These are phyloP conservation scores for Cucurbita maxima DNA, from an alignment of 306 rosid species.

Conservation along the genomic window DNA sequence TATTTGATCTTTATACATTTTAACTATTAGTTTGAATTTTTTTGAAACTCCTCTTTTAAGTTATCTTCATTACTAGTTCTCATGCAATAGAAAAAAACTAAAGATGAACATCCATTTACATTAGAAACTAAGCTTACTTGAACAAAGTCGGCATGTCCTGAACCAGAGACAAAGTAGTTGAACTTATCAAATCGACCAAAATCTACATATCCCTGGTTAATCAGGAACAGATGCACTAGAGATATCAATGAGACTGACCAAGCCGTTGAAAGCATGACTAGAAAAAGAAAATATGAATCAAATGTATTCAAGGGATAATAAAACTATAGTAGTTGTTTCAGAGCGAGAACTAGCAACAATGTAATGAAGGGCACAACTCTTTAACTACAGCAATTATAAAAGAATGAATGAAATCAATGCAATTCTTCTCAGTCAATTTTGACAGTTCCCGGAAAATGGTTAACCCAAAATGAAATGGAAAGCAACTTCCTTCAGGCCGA, in stretches of 20 bases:
- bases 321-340: not conserved
- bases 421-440: not conserved
- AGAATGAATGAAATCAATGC: not conserved
- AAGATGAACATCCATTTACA: not conserved
- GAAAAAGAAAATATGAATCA: not conserved
- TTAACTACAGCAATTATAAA: not conserved
- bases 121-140: conserved; percentile 45
- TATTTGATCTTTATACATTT: not conserved
- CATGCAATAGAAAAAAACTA: not conserved
- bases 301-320: not conserved
- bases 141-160: conserved; percentile 51
- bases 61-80: not conserved
- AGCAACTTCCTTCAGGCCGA: not conserved
- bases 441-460: not conserved
- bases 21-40: no score
- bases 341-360: not conserved
- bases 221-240: conserved; percentile 11
- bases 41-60: no score
- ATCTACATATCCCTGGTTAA: conserved; percentile 70
- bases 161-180: conserved; percentile 65
- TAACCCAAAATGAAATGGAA: not conserved
- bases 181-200: conserved; percentile 64
- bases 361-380: not conserved
- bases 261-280: not conserved
- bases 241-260: not conserved